Base-by-base conservation (phyloP, 352 stramenopile species). In the Globisporangium megalacanthum region DNA sequence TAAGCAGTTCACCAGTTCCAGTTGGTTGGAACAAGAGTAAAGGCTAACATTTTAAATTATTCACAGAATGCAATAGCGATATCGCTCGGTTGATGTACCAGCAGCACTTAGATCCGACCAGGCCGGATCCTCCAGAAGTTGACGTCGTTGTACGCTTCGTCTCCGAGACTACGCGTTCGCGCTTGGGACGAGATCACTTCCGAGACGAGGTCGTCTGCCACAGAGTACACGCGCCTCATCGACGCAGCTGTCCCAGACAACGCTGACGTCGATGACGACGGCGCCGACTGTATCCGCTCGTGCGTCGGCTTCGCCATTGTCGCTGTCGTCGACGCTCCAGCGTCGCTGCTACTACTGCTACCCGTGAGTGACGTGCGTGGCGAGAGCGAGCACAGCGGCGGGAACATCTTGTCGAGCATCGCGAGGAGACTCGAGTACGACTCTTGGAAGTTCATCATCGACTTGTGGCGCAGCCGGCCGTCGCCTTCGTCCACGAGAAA, bases 61-160 rank as follows among this genome's bases (percentile, higher is more conserved):
- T 29, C 25, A 29, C 25, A 29, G 25, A 4, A 29, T 29, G 25
- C 25, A 29, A 29, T 29, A 29, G 25, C 25, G 25, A 29, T 29
- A 4, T 29, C 25, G 25, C 25, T 29, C 25, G 37, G 37, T 5
- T 8, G 14, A 56, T 31, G 9, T n/a, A n/a, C 22, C 15, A 37
- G 46, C 46, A 15, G 13, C 48, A 52, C 17, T 19, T 58, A 73
- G 48, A 83, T 61, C 4, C 54, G 57, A 20, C 75, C 73, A 19
- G 83, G 83, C 22, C 77, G 64, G 49, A 94, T 86, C 45, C 78
- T 68, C 84, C 84, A 94, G 46, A 90, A 94, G 61, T 94, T 94
- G 31, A 90, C 64, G 56, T 94, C 84, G 60, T 94, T 94, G 70
- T 87, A 94, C 20, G 82, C 83, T 55, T 94, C 84, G 54, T 94